Base-by-base conservation (phyloP, 352 stramenopile species). In the Aphanomyces cochlioides region DNA sequence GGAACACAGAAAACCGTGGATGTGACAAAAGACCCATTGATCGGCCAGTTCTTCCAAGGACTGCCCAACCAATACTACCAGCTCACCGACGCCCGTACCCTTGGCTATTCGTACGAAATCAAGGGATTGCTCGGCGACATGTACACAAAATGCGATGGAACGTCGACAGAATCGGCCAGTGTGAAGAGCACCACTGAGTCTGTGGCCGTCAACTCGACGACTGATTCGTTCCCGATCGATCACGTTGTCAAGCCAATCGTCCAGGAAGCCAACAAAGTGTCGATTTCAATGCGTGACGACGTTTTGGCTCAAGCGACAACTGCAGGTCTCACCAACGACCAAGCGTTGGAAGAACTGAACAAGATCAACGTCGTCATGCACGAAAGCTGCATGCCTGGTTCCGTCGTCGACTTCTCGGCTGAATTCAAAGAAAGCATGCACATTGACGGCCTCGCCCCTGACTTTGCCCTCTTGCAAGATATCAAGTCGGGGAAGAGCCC, bases 51-150 rank as follows among this genome's bases (percentile, higher is more conserved):
- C 65, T 74, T 74, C 47, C 43, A 66, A n/a, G 63, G 39, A 7
- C 34, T 74, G 17, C 69, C 69, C 6, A 53, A 21, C 37, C 73
- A 75, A 21, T 85, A 80, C 43, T 77, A 75, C 0, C 77, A 73
- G 45, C 65, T 85, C 4, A 82, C 85, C 17, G 50, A 58, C 21
- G 54, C 87, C 37, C 79, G 81, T 7, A 47, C 56, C 17, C 82
- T 72, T 66, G 85, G 81, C 75, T 89, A 89, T 77, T 75, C 78
- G 64, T 89, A 84, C 68, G 78, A 85, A 12, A 66, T 89, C 45
- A 83, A 72, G 34, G 75, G 77, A 3, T 76, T 80, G 28, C 64
- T 87, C 15, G 77, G 77, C 0, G 71, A 45, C 7, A 75, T 85
- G 75, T 87, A 81, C 67, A 73, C 50, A 7, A 65, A 79, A 13